Conservation (phyloP, 2,329 filamentous ascomycete genomes). For the Hymenoscyphus salicellus region DNA sequence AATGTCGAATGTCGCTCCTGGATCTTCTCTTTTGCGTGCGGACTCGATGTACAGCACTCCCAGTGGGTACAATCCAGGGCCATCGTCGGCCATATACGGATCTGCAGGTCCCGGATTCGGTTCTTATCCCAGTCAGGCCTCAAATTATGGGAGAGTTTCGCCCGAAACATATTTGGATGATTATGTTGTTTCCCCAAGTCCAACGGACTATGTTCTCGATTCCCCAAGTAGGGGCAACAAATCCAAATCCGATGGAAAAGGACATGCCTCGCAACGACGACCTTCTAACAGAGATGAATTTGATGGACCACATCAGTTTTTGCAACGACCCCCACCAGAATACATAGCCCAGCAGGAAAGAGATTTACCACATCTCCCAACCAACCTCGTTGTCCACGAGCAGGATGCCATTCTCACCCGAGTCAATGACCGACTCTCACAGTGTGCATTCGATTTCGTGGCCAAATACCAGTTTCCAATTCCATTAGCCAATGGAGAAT, state of each 20-base stretch:
- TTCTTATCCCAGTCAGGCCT: slow-evolving; percentile 30
- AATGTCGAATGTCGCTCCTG: slow-evolving; percentile 22
- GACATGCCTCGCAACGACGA: slow-evolving; percentile 55
- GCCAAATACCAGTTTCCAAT: slow-evolving; percentile 90
- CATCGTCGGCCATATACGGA: slow-evolving; percentile 33
- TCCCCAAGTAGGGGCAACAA: slow-evolving; percentile 46
- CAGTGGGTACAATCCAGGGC: slow-evolving; percentile 32
- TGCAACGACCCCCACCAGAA: slow-evolving; percentile 68
- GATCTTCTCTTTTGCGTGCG: slow-evolving; percentile 26
- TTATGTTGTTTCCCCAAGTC: slow-evolving; percentile 53
- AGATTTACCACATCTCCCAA: slow-evolving; percentile 77
- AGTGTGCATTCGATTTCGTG: slow-evolving; percentile 86
- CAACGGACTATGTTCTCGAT: slow-evolving; percentile 60
- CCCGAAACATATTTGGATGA: slow-evolving; percentile 37
- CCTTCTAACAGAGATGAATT: slow-evolving; percentile 85
- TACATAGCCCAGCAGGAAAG: slow-evolving; percentile 74
- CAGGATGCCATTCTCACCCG: slow-evolving; percentile 77
- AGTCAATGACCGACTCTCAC: slow-evolving; percentile 80
- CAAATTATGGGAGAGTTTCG: slow-evolving; percentile 35
- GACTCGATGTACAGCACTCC: slow-evolving; percentile 31
- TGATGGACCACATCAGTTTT: slow-evolving; percentile 79
- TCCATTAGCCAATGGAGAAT: slow-evolving; percentile 67
- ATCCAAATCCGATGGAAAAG: slow-evolving; percentile 47
- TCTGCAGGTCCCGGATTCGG: slow-evolving; percentile 32
- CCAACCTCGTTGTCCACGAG: slow-evolving; percentile 77